A percentile compares a stretch with the other conserved stretches of the same genome.
phyloP scores from a whole-genome alignment of 768 basidiomycete species.

The Leccinum disarticulatum region DNA sequence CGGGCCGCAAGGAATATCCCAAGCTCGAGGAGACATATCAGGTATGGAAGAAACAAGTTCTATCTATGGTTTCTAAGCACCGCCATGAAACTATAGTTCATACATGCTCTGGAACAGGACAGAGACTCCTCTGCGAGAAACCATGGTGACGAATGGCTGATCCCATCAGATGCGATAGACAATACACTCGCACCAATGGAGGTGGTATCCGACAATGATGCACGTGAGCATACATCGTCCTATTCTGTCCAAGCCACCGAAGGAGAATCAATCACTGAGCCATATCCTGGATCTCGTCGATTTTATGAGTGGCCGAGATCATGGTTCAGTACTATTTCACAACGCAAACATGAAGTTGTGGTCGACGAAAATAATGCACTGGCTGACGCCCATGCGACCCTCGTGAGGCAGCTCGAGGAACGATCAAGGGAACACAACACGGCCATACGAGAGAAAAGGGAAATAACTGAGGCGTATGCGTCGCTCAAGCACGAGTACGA shows the following conservation, averaged over 20 bases:
- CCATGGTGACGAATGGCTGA: background rate
- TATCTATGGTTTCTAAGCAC: background rate
- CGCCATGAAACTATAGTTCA: background rate
- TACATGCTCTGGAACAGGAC: background rate
- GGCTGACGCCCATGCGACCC: background rate
- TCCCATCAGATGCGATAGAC: background rate
- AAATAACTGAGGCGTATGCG: background rate
- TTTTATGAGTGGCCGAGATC: too few relatives aligned
- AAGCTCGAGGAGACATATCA: background rate
- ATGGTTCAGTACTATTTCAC: too few relatives aligned
- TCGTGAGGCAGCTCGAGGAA: background rate
- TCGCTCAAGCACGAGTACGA: constrained; percentile 10
- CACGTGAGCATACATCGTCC: too few relatives aligned
- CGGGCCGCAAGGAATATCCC: background rate
- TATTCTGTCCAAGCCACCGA: too few relatives aligned
- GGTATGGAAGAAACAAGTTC: background rate
- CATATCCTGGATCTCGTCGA: too few relatives aligned
- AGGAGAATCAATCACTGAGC: too few relatives aligned
- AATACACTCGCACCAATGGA: background rate
- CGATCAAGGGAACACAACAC: constrained; percentile 4
- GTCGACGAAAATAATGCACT: background rate
- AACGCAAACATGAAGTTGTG: background rate
- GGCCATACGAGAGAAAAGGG: constrained; percentile 5
- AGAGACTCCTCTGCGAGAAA: background rate
- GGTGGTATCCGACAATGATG: background rate